Evolutionary conservation across 202 grass and related monocot species (phyloP).

Genomic region (Setaria viridis): DNA sequence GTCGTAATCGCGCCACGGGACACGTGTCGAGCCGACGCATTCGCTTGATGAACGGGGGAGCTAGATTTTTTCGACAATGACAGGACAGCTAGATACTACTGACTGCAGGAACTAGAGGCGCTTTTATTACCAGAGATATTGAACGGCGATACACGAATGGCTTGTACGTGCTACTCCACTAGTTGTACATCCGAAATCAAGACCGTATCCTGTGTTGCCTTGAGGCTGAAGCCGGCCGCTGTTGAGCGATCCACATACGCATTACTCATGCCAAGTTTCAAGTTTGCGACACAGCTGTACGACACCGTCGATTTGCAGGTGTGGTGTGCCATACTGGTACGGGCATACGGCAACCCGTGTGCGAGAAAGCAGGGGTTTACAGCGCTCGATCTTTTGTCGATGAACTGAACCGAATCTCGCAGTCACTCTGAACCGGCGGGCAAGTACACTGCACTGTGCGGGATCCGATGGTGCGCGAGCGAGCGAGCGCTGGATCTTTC

Average conservation of each 20-base stretch:
- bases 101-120: neutral
- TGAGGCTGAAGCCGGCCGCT: neutral
- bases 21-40: neutral
- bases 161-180: neutral
- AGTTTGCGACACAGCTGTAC: neutral
- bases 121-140: neutral
- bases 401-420: neutral
- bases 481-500: neutral
- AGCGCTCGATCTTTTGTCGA: neutral
- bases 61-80: neutral
- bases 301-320: neutral
- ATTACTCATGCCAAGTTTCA: neutral
- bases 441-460: slow-evolving; percentile 8
- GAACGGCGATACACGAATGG: neutral
- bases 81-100: neutral
- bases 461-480: neutral
- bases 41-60: neutral
- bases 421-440: neutral
- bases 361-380: neutral
- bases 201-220: neutral
- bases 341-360: neutral
- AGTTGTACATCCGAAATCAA: neutral
- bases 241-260: neutral
- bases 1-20: neutral
- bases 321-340: neutral